Conservation (phyloP, 768 basidiomycete species). For the Boletus patriciae region DNA sequence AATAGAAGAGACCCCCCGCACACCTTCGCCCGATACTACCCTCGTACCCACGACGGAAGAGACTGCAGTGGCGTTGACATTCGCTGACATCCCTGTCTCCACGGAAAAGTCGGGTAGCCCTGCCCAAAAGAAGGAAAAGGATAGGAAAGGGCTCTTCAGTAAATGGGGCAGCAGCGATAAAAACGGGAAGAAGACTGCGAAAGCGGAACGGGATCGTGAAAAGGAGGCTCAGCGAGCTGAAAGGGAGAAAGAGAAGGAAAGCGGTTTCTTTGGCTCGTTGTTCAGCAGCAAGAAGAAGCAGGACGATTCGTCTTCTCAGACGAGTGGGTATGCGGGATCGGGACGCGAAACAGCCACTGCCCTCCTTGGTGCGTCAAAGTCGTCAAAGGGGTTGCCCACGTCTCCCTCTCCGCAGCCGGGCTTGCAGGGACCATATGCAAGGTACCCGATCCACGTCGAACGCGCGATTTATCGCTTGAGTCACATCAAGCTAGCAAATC, state of each 20-base stretch:
- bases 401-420: constrained; percentile 56
- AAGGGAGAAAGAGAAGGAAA: constrained; percentile 57
- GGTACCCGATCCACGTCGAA: constrained; percentile 98
- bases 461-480: constrained; percentile 95
- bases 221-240: constrained; percentile 49
- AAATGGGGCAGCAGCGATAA: constrained; percentile 66
- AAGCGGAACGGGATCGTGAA: constrained; percentile 43
- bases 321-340: constrained; percentile 40
- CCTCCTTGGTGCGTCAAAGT: constrained; percentile 80
- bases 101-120: constrained; percentile 29
- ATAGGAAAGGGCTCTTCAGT: constrained; percentile 65
- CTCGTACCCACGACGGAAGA: constrained; percentile 27
- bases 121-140: constrained; percentile 61
- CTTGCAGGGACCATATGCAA: constrained; percentile 51
- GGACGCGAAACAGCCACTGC: constrained; percentile 88
- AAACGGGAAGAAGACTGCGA: constrained; percentile 55
- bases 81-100: constrained; percentile 20
- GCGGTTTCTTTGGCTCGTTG: constrained; percentile 87
- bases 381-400: constrained; percentile 63
- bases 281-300: constrained; percentile 89
- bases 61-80: constrained; percentile 27
- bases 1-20: constrained; percentile 45
- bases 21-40: constrained; percentile 56
- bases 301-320: constrained; percentile 55
- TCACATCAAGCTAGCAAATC: constrained; percentile 98